Evolutionary conservation across 495 filamentous ascomycete genomes (phyloP).

Genomic region (Clavariopsis aquatica): DNA sequence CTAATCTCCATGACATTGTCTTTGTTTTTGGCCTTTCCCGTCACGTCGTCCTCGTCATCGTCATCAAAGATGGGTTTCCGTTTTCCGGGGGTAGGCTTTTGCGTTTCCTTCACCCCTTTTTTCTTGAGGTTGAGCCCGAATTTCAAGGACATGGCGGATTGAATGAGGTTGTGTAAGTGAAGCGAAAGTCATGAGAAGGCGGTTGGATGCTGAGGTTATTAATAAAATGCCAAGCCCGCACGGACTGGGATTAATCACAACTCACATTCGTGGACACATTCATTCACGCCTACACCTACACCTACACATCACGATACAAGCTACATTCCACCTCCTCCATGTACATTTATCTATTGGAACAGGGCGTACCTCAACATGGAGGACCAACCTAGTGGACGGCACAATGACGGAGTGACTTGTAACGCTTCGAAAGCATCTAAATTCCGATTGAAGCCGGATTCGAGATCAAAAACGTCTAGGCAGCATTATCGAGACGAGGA

Average conservation of each 20-base stretch:
- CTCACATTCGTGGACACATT: not conserved
- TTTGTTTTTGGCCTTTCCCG: slow-evolving; percentile 36
- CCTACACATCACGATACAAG: not conserved
- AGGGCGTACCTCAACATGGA: slow-evolving; percentile 20
- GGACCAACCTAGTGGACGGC: not conserved
- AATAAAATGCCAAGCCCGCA: not conserved
- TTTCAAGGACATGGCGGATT: slow-evolving; percentile 49
- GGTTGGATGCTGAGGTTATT: not conserved
- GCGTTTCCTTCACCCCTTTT: not conserved
- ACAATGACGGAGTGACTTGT: slow-evolving; percentile 24
- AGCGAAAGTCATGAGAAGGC: not conserved
- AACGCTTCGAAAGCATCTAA: slow-evolving; percentile 46
- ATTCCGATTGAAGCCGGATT: slow-evolving; percentile 62
- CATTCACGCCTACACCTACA: not conserved
- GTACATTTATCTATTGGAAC: not conserved
- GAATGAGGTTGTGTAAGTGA: not conserved
- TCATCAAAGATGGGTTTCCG: slow-evolving; percentile 56
- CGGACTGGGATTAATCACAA: not conserved
- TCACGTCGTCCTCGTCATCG: slow-evolving; percentile 46
- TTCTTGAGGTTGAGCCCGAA: slow-evolving; percentile 35
- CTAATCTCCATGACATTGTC: slow-evolving; percentile 38
- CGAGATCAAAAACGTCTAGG: slow-evolving; percentile 3
- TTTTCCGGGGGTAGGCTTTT: slow-evolving; percentile 44
- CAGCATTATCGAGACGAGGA: not conserved
- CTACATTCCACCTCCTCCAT: slow-evolving; percentile 3